Evolutionary conservation across 2,329 filamentous ascomycete species (phyloP), one percentile per base, ranked within the genome.

Genomic region (Diplocarpon rosae): DNA sequence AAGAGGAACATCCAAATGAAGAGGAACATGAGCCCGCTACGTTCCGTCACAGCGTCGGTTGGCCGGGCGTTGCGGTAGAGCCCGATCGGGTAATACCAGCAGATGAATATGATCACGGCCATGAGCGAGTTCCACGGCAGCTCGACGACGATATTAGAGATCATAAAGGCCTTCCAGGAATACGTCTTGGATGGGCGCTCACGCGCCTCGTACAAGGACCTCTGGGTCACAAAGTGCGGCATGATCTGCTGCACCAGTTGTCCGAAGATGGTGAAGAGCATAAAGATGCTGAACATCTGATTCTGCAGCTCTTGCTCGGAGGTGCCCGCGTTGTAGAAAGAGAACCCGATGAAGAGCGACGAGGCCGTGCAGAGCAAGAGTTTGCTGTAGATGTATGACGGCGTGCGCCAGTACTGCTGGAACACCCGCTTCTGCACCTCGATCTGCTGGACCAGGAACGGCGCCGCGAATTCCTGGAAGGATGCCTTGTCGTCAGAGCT

Each of bases 61-160:
- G 69, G 69, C 13, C 70, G 65, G 1, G 84, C 83, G 58, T 90
- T 89, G 47, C 67, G 65, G 62, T 86, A 78, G 9, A 92, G 73
- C 1, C 85, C 85, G 43, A 93, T 76, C 1, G 87, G 85, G 61
- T 89, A 95, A 69, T 94, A 95, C 76, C 84, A 90, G 62, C 72
- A 80, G 58, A 86, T 72, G 69, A 71, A 94, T 68, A 89, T 81
- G 52, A 93, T 66, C n/a, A 80, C 71, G 3, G 78, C 76, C 72
- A 85, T 81, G 35, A 92, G 64, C 0, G 49, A 38, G 60, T 93
- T 87, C 80, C 85, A 95, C 0, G 87, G 85, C 2, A 95, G 67
- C 62, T 95, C 89, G 47, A 90, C 85, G 27, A 88, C 66, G 52
- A 95, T 83, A 30, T 84, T 79, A 45, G 83, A 84, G 0, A 82